Percentiles rank a stretch among this genome's conserved stretches.
Conservation (phyloP, 345 rosid species). For the Cardiospermum halicacabum region DNA sequence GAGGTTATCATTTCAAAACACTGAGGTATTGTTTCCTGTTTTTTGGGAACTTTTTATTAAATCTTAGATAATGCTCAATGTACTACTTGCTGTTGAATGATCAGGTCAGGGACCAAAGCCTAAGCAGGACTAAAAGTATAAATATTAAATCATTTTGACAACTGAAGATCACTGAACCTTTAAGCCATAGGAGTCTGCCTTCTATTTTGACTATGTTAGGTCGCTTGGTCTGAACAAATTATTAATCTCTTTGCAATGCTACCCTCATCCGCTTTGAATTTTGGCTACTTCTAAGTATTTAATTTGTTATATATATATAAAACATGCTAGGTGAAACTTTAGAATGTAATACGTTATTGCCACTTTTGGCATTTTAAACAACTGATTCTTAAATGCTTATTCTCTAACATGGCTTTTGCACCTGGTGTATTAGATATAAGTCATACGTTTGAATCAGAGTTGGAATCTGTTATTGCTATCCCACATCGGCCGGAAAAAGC, state of each 20-base stretch:
- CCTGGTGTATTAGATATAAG: constrained; percentile 60
- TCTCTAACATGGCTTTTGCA: constrained; percentile 43
- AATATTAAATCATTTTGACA: neutral
- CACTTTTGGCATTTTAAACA: constrained; percentile 1
- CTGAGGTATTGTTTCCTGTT: constrained; percentile 42
- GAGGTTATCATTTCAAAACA: constrained; percentile 68
- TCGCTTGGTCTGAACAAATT: neutral
- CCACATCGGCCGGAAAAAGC: too few species aligned
- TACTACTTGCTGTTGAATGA: too few species aligned
- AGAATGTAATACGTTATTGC: too few species aligned
- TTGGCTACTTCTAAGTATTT: neutral
- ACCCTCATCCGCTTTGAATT: neutral
- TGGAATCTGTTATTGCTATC: too few species aligned
- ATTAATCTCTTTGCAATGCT: neutral
- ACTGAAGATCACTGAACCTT: too few species aligned
- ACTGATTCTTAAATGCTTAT: constrained; percentile 11
- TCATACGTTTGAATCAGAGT: too few species aligned
- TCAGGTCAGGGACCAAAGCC: constrained; percentile 61
- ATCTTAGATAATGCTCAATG: neutral
- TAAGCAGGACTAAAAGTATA: constrained; percentile 59
- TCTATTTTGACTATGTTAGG: neutral
- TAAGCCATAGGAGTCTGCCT: neutral
- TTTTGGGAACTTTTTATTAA: neutral
- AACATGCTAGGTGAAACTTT: too few species aligned
- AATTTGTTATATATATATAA: neutral